These are phyloP conservation scores for Malus hybrid DNA, from an alignment of 331 rosid genomes.

Conservation along the genomic window DNA sequence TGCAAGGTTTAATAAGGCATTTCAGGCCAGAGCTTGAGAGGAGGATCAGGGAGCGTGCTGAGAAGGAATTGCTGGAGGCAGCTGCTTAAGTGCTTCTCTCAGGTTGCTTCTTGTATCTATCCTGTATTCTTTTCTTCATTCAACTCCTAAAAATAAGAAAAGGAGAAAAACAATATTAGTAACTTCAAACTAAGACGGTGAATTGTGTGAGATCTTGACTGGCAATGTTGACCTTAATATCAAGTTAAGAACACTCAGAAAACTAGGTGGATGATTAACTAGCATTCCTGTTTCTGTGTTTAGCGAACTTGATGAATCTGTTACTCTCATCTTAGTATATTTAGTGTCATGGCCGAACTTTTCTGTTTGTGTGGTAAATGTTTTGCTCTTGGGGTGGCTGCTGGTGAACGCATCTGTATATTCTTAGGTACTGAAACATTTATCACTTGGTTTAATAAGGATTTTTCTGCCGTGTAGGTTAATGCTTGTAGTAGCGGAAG, in stretches of 20 bases:
- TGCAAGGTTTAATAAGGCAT: conserved; percentile 97
- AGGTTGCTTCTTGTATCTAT: conserved; percentile 32
- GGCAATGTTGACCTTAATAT: too few species aligned
- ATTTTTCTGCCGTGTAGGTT: conserved; percentile 36
- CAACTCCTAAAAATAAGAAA: not conserved
- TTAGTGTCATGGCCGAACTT: too few species aligned
- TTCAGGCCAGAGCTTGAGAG: conserved; percentile 99
- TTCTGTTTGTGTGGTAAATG: too few species aligned
- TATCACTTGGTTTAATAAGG: not conserved
- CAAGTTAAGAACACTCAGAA: too few species aligned
- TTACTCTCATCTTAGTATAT: too few species aligned
- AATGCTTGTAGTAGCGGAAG: conserved; percentile 17
- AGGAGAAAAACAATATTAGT: conserved; percentile 1
- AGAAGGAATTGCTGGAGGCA: conserved; percentile 84
- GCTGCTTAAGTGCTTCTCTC: conserved; percentile 49
- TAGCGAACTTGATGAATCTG: too few species aligned
- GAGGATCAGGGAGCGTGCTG: conserved; percentile 86
- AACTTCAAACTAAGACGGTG: not conserved
- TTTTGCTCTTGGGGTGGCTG: too few species aligned
- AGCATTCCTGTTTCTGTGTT: too few species aligned
- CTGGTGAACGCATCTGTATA: too few species aligned
- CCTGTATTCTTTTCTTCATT: conserved; percentile 6
- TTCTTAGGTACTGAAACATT: not conserved
- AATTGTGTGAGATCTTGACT: too few species aligned
- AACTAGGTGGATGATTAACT: too few species aligned